phyloP scores from a whole-genome alignment of 2,329 filamentous ascomycete species.

The Dendryphion nanum region DNA sequence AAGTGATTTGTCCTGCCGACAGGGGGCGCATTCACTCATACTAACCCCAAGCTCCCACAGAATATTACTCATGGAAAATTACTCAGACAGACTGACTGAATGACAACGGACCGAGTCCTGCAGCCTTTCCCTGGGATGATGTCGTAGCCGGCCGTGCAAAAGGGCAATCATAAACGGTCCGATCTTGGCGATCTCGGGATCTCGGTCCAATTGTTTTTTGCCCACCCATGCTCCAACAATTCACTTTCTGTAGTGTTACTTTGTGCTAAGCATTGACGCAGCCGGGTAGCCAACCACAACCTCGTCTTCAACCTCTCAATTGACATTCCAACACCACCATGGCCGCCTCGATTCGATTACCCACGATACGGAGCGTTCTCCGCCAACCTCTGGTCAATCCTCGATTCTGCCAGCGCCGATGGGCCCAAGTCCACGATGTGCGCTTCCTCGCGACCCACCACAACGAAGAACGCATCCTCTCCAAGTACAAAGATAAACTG shows the following conservation, averaged over 20 bases:
- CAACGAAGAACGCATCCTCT: constrained; percentile 64
- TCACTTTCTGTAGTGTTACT: too few relatives aligned
- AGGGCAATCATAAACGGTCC: constrained; percentile 2
- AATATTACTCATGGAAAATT: too few relatives aligned
- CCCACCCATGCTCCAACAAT: too few relatives aligned
- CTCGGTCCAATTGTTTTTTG: constrained; percentile 11
- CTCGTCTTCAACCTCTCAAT: constrained; percentile 3
- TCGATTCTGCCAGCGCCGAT: constrained; percentile 64
- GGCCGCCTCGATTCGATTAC: constrained; percentile 24
- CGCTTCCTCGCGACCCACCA: constrained; percentile 83
- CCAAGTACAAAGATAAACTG: constrained; percentile 87
- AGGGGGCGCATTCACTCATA: too few relatives aligned
- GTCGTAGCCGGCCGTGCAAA: constrained; percentile 1
- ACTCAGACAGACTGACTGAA: too few relatives aligned
- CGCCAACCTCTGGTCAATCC: constrained; percentile 30
- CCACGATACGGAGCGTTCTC: constrained; percentile 28
- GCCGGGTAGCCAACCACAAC: neutral
- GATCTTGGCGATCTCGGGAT: constrained; percentile 9
- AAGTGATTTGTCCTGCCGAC: too few relatives aligned
- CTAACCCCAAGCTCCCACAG: too few relatives aligned
- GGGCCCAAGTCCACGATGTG: constrained; percentile 89
- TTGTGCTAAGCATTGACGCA: too few relatives aligned
- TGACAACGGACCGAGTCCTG: constrained; percentile 2
- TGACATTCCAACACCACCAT: constrained; percentile 11
- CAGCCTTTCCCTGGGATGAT: constrained; percentile 1